These are phyloP conservation scores for Wickerhamiella pararugosa DNA, from an alignment of 1,139 yeast genomes.

Conservation along the genomic window DNA sequence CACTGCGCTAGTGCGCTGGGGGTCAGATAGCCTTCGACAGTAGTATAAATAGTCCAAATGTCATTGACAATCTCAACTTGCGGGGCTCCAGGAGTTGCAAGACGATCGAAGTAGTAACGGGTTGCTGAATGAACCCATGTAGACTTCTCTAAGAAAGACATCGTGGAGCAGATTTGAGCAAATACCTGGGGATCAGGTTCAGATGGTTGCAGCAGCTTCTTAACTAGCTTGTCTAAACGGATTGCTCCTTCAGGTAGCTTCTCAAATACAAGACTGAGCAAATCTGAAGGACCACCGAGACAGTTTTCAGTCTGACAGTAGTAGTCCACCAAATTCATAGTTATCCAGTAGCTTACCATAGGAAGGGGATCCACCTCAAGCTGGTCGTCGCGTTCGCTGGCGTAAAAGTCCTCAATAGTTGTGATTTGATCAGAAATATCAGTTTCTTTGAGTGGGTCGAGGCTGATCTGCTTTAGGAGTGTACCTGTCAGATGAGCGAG, in stretches of 20 bases:
- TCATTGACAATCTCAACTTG: conserved; percentile 50
- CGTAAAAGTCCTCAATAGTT: neutral
- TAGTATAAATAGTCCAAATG: conserved; percentile 26
- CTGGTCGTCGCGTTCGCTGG: neutral
- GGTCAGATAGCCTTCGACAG: conserved; percentile 22
- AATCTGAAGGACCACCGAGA: too few species aligned
- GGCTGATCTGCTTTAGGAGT: neutral
- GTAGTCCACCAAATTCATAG: neutral
- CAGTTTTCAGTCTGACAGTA: too few species aligned
- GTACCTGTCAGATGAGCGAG: neutral
- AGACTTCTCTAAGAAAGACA: conserved; percentile 10
- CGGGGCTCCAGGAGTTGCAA: conserved; percentile 26
- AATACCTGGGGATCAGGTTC: conserved; percentile 12
- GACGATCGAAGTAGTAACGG: neutral
- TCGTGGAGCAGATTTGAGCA: conserved; percentile 6
- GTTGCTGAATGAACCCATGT: conserved; percentile 9
- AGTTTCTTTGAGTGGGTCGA: neutral
- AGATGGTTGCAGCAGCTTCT: neutral
- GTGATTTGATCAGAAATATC: neutral
- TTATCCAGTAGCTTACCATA: too few species aligned
- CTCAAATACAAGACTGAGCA: too few species aligned
- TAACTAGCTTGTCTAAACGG: conserved; percentile 4
- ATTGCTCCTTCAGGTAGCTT: too few species aligned
- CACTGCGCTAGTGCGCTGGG: conserved; percentile 26
- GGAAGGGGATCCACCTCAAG: neutral